Percentiles rank a stretch among this genome's conserved stretches.
Conservation (phyloP, 2,329 filamentous ascomycete genomes). For the Aspergillus sp. region DNA sequence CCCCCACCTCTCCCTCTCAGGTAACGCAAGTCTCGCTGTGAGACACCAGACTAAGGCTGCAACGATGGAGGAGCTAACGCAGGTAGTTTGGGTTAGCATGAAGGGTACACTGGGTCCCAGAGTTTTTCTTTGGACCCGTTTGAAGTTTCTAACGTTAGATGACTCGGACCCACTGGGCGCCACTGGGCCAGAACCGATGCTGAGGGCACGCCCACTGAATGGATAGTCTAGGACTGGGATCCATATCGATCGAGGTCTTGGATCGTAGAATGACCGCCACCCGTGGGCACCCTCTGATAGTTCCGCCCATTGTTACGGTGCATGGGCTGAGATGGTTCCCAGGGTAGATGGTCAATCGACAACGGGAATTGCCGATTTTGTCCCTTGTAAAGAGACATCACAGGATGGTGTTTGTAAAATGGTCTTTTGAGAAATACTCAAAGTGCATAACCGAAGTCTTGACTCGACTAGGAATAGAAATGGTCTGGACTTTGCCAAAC, state of each 20-base stretch:
- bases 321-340: not conserved
- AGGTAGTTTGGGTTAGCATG: constrained; percentile 4
- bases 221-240: not conserved
- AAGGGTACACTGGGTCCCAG: not conserved
- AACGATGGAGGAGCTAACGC: constrained; percentile 1
- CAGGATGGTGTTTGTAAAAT: too few relatives aligned
- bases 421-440: too few relatives aligned
- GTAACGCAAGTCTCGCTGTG: not conserved
- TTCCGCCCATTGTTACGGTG: not conserved
- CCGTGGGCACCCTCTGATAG: not conserved
- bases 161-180: not conserved
- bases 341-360: not conserved
- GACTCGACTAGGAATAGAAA: not conserved
- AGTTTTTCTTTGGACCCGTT: constrained; percentile 1
- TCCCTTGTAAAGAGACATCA: too few relatives aligned
- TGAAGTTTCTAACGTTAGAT: constrained; percentile 5
- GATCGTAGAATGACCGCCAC: not conserved
- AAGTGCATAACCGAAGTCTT: not conserved
- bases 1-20: not conserved
- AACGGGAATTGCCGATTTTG: too few relatives aligned
- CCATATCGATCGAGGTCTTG: not conserved
- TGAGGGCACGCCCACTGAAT: not conserved
- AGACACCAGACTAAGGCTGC: not conserved
- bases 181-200: constrained; percentile 3
- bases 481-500: not conserved